Percentiles rank a stretch among this genome's conserved stretches.
phyloP scores from a whole-genome alignment of 371 early-diverging fungal genomes.

The Rhizopus arrhizus region DNA sequence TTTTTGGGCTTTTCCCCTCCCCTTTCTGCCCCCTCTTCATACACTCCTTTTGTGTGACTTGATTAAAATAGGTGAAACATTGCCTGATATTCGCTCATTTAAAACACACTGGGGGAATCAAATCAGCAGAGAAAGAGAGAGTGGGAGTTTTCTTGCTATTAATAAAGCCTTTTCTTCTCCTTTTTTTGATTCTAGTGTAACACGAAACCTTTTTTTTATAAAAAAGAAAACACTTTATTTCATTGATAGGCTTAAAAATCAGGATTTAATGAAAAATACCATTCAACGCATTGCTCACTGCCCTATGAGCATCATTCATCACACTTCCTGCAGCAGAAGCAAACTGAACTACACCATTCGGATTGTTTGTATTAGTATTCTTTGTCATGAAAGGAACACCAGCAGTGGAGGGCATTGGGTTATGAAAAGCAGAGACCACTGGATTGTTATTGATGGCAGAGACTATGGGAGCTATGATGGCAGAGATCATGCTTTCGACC shows the following conservation, averaged over 20 bases:
- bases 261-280: neutral
- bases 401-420: too few relatives aligned
- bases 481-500: too few relatives aligned
- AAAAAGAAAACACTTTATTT: too few relatives aligned
- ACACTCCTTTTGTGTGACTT: neutral
- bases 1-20: neutral
- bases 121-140: neutral
- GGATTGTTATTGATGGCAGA: too few relatives aligned
- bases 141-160: neutral
- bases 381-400: too few relatives aligned
- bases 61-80: neutral
- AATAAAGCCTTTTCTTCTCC: too few relatives aligned
- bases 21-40: neutral
- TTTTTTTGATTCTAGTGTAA: too few relatives aligned
- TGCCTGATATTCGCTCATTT: neutral
- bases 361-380: neutral
- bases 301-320: neutral
- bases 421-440: too few relatives aligned
- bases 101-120: too few relatives aligned
- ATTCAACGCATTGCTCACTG: neutral
- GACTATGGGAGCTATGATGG: too few relatives aligned
- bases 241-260: too few relatives aligned
- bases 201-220: neutral
- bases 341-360: neutral
- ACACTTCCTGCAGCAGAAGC: neutral